These are phyloP conservation scores for Telfairia occidentalis DNA, from an alignment of 331 rosid species.

Conservation along the genomic window DNA sequence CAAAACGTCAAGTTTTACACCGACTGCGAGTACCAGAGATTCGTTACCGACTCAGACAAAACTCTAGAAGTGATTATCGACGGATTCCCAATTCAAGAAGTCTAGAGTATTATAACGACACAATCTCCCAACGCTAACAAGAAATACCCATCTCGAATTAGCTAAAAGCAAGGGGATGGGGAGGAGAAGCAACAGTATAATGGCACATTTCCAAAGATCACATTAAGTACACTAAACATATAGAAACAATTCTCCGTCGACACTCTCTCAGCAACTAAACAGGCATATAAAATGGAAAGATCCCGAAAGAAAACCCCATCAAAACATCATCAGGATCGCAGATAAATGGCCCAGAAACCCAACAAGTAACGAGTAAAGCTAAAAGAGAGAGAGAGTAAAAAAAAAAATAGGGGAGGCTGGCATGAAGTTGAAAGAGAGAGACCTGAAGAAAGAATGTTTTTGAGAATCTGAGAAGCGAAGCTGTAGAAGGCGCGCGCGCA, in stretches of 20 bases:
- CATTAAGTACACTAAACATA: neutral
- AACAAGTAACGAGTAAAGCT: neutral
- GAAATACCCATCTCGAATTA: neutral
- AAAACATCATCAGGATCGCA: neutral
- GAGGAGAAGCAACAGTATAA: neutral
- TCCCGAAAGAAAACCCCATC: neutral
- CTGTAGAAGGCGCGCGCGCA: neutral
- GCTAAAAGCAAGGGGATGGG: neutral
- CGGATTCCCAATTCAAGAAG: neutral
- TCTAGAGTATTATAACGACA: neutral
- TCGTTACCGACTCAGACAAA: neutral
- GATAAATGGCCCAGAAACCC: neutral
- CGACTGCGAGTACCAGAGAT: neutral
- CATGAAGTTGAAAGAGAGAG: neutral
- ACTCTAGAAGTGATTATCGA: neutral
- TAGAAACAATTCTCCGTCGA: neutral
- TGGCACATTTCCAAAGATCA: neutral
- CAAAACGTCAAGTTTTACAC: neutral
- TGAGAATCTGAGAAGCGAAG: conserved; percentile 19
- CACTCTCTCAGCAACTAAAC: neutral
- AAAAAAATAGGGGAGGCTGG: neutral
- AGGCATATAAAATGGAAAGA: neutral
- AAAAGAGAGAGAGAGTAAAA: neutral
- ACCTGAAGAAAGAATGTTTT: conserved; percentile 12
- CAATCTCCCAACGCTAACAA: neutral